These are phyloP conservation scores for Olyra latifolia DNA, from an alignment of 176 grass and related monocot species.

Conservation along the genomic window DNA sequence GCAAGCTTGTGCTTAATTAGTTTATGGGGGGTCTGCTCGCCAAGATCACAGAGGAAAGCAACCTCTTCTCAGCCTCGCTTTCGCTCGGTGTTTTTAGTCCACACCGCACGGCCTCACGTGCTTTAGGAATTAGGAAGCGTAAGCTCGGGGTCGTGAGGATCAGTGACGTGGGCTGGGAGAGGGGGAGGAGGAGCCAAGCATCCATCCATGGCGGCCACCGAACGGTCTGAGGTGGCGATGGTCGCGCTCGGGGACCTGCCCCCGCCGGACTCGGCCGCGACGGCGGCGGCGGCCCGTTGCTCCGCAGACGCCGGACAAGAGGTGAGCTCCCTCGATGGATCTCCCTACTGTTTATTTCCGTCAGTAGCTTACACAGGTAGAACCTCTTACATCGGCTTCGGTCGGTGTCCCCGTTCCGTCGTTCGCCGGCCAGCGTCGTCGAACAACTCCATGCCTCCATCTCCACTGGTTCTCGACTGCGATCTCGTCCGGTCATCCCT, in stretches of 20 bases:
- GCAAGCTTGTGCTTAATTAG: neutral
- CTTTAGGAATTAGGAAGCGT: no score
- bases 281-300: neutral
- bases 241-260: neutral
- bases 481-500: no score
- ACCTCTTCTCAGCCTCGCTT: neutral
- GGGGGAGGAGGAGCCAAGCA: neutral
- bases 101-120: neutral
- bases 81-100: neutral
- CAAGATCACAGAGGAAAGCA: neutral
- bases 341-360: neutral
- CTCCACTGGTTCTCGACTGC: no score
- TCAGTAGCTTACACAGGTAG: no score
- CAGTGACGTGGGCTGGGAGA: neutral
- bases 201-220: conserved; percentile 21
- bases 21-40: neutral
- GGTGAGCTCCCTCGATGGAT: neutral
- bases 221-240: conserved; percentile 24
- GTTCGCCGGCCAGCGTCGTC: no score
- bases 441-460: no score
- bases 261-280: neutral
- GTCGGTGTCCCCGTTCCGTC: no score
- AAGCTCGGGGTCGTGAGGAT: neutral
- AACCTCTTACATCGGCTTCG: no score
- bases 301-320: neutral